A percentile compares a stretch with the other conserved stretches of the same genome.
These are phyloP conservation scores for Colletotrichum caudatum DNA, from an alignment of 2,329 filamentous ascomycete species.

Conservation along the genomic window DNA sequence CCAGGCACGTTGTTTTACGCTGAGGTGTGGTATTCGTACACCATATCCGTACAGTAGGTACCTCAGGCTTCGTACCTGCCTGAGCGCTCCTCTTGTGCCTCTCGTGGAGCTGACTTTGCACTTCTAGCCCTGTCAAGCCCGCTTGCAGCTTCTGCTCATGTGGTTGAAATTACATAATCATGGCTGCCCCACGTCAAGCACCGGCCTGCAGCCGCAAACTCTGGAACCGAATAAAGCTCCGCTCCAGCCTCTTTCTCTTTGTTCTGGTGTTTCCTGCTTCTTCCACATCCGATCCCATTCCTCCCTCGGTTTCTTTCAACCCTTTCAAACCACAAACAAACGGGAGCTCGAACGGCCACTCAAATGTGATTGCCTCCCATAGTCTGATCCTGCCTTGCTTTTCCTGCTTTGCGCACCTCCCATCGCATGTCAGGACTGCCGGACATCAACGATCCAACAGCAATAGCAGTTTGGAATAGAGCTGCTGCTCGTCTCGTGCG, in stretches of 20 bases:
- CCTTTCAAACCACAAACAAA: slow-evolving; percentile 21
- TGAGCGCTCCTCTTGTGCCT: slow-evolving; percentile 11
- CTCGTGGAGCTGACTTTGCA: slow-evolving; percentile 18
- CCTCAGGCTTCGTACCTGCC: slow-evolving; percentile 30
- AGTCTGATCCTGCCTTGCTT: slow-evolving; percentile 18
- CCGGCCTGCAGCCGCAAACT: slow-evolving; percentile 32
- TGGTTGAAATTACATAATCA: slow-evolving; percentile 31
- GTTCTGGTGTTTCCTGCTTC: slow-evolving; percentile 40
- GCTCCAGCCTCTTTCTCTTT: slow-evolving; percentile 42
- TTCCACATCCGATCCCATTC: slow-evolving; percentile 38
- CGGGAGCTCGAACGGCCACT: slow-evolving; percentile 27
- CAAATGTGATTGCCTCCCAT: slow-evolving; percentile 39
- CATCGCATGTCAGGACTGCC: slow-evolving; percentile 46
- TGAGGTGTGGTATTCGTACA: neutral
- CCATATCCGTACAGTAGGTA: neutral
- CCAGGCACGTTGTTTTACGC: neutral
- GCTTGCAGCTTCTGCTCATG: slow-evolving; percentile 30
- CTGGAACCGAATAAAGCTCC: slow-evolving; percentile 42
- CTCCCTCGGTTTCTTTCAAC: slow-evolving; percentile 31
- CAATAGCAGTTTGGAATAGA: slow-evolving; percentile 43
- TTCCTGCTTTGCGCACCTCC: slow-evolving; percentile 38
- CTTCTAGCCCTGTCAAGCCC: slow-evolving; percentile 34
- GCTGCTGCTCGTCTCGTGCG: slow-evolving; percentile 42
- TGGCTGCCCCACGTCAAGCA: slow-evolving; percentile 7
- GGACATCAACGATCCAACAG: slow-evolving; percentile 41